Base-by-base conservation (phyloP, 164 flowering plant genomes). In the Aristolochia fimbriata region DNA sequence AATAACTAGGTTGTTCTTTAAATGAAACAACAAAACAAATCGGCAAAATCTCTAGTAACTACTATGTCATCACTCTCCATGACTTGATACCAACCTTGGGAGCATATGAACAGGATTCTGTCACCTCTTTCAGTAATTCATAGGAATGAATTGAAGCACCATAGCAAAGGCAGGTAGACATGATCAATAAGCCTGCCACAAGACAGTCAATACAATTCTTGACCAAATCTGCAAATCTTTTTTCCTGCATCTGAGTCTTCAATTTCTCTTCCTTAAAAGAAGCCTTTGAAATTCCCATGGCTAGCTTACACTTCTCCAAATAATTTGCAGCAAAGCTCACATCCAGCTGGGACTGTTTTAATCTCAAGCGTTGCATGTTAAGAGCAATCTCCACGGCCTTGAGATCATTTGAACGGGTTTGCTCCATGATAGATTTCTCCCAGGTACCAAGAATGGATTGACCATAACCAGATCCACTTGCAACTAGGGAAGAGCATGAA, bases 401-500 rank as follows among this genome's bases (percentile, higher is more conserved):
- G 23, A 93, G 87, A 59, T 90, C 84, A 70, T 93, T 93, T 17
- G 87, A 81, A 63, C 95, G 94, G 15, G 78, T 62, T 68, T 88
- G 97, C 78, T 86, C 97, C 59, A 67, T 57, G 14, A 87, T 73
- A 33, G 97, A 89, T 71, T 75, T 87, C 78, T 83, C 85, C n/a
- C 80, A 65, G 9, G 88, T 77, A 64, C 67, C 75, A 53, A 79
- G 48, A 63, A 73, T 37, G 20, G 79, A 74, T 9, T 63, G 69
- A 43, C 69, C 75, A 15, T 19, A 57, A 30, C 49, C 58, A 37
- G 75, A 62, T 47, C 58, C 69, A 25, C 54, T 47, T 25, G 64
- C 51, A 66, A 60, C 69, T 41, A 71, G 46, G 62, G 78, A 47
- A 50, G 69, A 59, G 66, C 70, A 55, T 63, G 70, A 68, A 51